Evolutionary conservation across 352 stramenopile genomes (phyloP), one percentile per base, ranked within the genome.

Genomic region (Globisporangium uncinulatum): DNA sequence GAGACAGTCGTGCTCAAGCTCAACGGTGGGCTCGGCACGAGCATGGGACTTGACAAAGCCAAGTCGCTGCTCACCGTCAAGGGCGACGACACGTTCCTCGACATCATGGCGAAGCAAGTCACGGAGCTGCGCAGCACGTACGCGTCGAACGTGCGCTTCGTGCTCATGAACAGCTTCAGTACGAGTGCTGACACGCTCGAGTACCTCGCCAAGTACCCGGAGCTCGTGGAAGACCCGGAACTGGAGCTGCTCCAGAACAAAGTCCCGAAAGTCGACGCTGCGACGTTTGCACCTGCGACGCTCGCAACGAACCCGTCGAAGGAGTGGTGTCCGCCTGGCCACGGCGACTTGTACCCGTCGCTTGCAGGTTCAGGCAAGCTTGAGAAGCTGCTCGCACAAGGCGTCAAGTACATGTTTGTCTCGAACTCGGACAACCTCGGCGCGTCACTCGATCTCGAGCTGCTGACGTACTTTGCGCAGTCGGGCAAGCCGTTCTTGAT

Each of bases 171-270:
- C 79, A 89, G 75, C 56, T 94, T 94, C 66, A 93, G 83, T 73
- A 94, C 85, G 32, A 91, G 79, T 57, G 66, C 77, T 17, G 85
- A 94, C 65, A 94, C 85, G 41, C 70, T 94, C 24, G 85, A 94
- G 61, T 94, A 93, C 65, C 67, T 94, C 52, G 66, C 86, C 51
- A 94, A 94, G 79, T 94, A 94, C 70, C 83, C 85, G 4, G 85
- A 94, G 68, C 73, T 99, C 41, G 80, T 94, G 19, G 87, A 89
- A 42, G 96, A 99, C 66, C 84, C 97, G 43, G 94, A 96, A 59
- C 77, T 99, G 19, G 96, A 99, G 83, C 93, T 99, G 63, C 66
- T 99, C 52, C 96, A 99, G 79, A 99, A 99, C 77, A 99, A 99
- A 82, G 95, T 98, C 45, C 95, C 95, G 36, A 98, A 98, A 75